phyloP scores from a whole-genome alignment of 257 asterid species.

The Solanum appendiculatum region DNA sequence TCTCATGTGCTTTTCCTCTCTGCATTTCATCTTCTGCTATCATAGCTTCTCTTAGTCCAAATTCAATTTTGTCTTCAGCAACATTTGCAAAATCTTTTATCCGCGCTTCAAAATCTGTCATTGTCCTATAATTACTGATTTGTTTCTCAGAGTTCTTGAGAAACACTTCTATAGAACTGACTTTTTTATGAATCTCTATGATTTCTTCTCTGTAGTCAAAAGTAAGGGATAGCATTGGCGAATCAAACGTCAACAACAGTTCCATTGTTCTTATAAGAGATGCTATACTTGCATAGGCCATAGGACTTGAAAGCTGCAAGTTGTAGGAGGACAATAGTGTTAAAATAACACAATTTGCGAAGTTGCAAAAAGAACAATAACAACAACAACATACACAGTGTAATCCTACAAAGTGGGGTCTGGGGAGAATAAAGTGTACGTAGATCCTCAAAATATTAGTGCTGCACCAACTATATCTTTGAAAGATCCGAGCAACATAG shows the following conservation, averaged over 20 bases:
- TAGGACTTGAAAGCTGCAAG: background rate
- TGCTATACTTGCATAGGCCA: background rate
- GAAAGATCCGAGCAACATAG: background rate
- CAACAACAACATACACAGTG: background rate
- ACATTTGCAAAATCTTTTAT: background rate
- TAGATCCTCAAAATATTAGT: background rate
- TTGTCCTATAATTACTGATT: background rate
- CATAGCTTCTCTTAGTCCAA: background rate
- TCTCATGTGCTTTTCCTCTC: background rate
- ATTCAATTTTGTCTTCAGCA: background rate
- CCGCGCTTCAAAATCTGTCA: background rate
- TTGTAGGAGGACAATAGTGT: background rate
- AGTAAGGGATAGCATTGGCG: background rate
- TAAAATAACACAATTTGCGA: background rate
- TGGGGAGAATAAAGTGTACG: too few relatives aligned
- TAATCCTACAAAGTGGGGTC: background rate
- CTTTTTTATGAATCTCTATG: background rate
- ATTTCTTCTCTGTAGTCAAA: background rate
- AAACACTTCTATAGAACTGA: background rate
- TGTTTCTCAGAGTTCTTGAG: background rate
- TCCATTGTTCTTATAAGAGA: background rate
- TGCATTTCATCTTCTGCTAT: background rate
- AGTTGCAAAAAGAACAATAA: background rate
- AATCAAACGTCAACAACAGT: background rate
- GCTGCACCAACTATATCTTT: rapidly evolving